phyloP scores from a whole-genome alignment of 2,329 filamentous ascomycete genomes.

The Botrytis galanthina region DNA sequence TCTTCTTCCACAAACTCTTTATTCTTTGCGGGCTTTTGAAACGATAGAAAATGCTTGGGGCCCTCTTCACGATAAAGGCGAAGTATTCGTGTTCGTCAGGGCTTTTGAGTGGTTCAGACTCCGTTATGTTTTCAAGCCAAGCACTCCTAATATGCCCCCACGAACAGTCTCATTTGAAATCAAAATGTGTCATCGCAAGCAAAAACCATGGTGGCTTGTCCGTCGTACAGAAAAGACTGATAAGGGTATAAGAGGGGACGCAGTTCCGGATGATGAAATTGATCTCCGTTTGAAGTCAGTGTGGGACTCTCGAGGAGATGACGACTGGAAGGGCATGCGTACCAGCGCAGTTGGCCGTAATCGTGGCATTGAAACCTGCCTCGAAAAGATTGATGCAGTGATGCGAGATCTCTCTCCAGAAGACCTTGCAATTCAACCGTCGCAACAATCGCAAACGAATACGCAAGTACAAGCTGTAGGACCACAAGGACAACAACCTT shows the following conservation, averaged over 20 bases:
- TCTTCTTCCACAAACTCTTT: conserved; percentile 59
- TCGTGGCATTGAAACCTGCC: conserved; percentile 41
- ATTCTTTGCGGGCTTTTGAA: conserved; percentile 61
- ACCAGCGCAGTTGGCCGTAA: conserved; percentile 48
- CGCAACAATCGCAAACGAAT: conserved; percentile 16
- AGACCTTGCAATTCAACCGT: background rate
- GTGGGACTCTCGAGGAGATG: conserved; percentile 45
- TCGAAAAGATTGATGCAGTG: conserved; percentile 33
- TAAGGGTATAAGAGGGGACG: conserved; percentile 24
- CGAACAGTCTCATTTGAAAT: conserved; percentile 51
- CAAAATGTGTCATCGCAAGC: conserved; percentile 49
- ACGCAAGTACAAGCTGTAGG: conserved; percentile 9
- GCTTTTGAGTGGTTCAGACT: conserved; percentile 58
- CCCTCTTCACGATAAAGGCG: conserved; percentile 42
- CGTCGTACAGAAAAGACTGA: conserved; percentile 32
- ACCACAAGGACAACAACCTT: conserved; percentile 1
- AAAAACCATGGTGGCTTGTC: conserved; percentile 42
- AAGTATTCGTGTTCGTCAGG: conserved; percentile 53
- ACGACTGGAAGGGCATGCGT: conserved; percentile 49
- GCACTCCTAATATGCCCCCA: conserved; percentile 31
- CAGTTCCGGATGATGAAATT: conserved; percentile 36
- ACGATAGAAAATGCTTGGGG: conserved; percentile 57
- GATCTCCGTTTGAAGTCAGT: conserved; percentile 45
- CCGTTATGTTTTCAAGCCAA: conserved; percentile 47
- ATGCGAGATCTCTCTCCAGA: conserved; percentile 28